Evolutionary conservation across 257 asterid species (phyloP).

Genomic region (Ligustrum vulgare): DNA sequence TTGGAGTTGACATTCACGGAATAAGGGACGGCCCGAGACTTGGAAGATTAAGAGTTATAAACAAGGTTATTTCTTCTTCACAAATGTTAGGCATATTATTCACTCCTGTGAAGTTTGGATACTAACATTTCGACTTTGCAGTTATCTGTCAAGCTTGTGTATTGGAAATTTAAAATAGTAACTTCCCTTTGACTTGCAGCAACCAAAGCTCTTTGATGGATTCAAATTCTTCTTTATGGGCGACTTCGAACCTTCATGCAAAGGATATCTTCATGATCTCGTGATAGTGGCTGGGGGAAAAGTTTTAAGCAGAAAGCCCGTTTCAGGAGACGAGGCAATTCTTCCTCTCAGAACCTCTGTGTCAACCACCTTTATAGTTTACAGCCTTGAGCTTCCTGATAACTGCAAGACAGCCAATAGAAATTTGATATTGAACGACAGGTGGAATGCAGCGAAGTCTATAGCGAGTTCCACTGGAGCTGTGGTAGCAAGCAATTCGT

Average conservation of each 20-base stretch:
- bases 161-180: not conserved
- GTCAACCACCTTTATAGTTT: conserved; percentile 45
- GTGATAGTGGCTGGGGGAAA: conserved; percentile 85
- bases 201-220: conserved; percentile 75
- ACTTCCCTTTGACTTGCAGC: conserved; percentile 45
- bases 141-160: conserved; percentile 5
- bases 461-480: conserved; percentile 67
- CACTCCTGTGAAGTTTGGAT: not conserved
- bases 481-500: conserved; percentile 58
- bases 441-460: conserved; percentile 53
- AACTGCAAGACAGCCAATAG: conserved; percentile 37
- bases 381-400: conserved; percentile 58
- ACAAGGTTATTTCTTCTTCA: conserved; percentile 54
- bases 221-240: conserved; percentile 66
- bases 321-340: conserved; percentile 36
- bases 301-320: conserved; percentile 74
- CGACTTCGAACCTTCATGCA: conserved; percentile 63
- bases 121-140: not conserved
- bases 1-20: conserved; percentile 76
- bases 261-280: conserved; percentile 74
- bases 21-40: conserved; percentile 71
- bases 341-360: conserved; percentile 23
- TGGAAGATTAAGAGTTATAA: conserved; percentile 69
- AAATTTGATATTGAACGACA: conserved; percentile 31
- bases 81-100: not conserved